Evolutionary conservation across 2,329 filamentous ascomycete species (phyloP).

Genomic region (Domatiomyces catenatus): DNA sequence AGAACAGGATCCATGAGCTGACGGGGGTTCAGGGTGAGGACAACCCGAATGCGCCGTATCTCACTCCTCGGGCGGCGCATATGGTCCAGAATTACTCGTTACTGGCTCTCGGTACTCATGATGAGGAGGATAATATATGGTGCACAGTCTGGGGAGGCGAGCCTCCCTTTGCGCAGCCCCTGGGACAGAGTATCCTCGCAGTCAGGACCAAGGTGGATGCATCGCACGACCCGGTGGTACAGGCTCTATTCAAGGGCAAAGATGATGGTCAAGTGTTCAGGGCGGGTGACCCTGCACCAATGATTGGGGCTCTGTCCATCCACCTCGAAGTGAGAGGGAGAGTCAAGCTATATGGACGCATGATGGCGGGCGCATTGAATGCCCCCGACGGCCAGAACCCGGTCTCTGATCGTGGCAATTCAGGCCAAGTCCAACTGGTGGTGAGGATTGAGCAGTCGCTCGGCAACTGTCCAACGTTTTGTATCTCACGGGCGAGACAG

Average conservation of each 20-base stretch:
- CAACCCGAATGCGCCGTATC: conserved; percentile 53
- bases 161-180: conserved; percentile 47
- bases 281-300: conserved; percentile 24
- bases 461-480: conserved; percentile 44
- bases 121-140: conserved; percentile 49
- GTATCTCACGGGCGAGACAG: conserved; percentile 55
- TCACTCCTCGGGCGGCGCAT: conserved; percentile 45
- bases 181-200: conserved; percentile 48
- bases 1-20: conserved; percentile 47
- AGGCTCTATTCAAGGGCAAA: conserved; percentile 40
- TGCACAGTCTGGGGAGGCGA: conserved; percentile 64
- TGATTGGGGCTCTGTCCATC: conserved; percentile 48
- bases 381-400: conserved; percentile 20
- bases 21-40: conserved; percentile 41
- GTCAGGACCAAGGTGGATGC: conserved; percentile 47
- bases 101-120: conserved; percentile 55
- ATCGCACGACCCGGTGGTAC: conserved; percentile 53
- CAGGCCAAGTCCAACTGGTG: conserved; percentile 41
- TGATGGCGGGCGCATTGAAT: conserved; percentile 47
- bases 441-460: conserved; percentile 56
- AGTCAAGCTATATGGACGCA: conserved; percentile 57
- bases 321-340: conserved; percentile 53
- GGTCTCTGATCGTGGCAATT: conserved; percentile 12
- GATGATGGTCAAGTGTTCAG: conserved; percentile 31
- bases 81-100: conserved; percentile 50